Conservation (phyloP, 345 rosid species). For the Pseudoturritis turrita region DNA sequence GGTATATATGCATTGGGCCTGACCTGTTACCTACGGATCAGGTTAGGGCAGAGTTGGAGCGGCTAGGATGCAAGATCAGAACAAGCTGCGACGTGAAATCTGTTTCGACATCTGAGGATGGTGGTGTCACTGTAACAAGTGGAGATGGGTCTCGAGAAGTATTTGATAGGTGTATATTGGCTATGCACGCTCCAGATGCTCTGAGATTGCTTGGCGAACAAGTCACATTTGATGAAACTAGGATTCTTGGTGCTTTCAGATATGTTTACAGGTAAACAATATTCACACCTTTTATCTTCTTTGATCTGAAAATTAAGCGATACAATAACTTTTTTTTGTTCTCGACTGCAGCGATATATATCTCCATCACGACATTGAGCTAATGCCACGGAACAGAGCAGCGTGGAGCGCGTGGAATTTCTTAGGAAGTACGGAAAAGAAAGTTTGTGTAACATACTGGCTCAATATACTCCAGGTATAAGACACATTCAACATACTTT, state of each 20-base stretch:
- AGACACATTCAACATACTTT: neutral
- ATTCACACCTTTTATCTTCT: neutral
- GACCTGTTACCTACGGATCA: constrained; percentile 18
- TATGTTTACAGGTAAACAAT: constrained; percentile 64
- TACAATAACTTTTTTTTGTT: neutral
- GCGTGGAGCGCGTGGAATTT: constrained; percentile 99
- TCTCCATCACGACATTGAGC: constrained; percentile 69
- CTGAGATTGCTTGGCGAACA: constrained; percentile 52
- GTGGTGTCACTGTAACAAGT: constrained; percentile 44
- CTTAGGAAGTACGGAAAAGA: constrained; percentile 60
- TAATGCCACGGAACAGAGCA: constrained; percentile 76
- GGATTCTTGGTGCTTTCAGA: constrained; percentile 84
- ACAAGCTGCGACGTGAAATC: constrained; percentile 51
- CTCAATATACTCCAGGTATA: constrained; percentile 89
- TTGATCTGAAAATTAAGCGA: neutral
- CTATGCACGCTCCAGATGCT: constrained; percentile 81
- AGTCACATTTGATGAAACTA: constrained; percentile 67
- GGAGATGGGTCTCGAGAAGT: constrained; percentile 48
- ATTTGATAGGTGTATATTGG: constrained; percentile 52
- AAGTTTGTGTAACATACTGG: constrained; percentile 90
- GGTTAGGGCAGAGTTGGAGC: constrained; percentile 64
- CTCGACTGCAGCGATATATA: constrained; percentile 57
- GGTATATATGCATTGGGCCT: neutral
- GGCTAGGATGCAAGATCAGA: constrained; percentile 62
- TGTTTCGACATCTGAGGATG: constrained; percentile 38